A percentile compares a stretch with the other conserved stretches of the same genome.
These are phyloP conservation scores for Rhizophora mangle DNA, from an alignment of 345 rosid species.

Conservation along the genomic window DNA sequence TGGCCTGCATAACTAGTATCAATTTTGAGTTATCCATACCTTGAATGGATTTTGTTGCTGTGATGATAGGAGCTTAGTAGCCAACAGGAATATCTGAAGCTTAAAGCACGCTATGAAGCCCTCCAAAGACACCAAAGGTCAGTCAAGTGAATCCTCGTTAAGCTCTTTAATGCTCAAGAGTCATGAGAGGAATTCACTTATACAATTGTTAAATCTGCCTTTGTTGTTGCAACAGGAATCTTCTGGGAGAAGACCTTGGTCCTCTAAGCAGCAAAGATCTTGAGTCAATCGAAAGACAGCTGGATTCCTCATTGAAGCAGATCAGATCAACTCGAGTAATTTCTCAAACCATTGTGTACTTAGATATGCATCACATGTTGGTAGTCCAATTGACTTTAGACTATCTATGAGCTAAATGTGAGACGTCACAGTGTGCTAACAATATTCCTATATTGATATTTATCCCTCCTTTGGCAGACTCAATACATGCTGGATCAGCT, in stretches of 20 bases:
- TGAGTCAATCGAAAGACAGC: slow-evolving; percentile 91
- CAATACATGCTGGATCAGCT: slow-evolving; percentile 93
- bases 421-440: neutral
- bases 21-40: neutral
- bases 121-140: slow-evolving; percentile 83
- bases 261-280: slow-evolving; percentile 84
- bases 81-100: slow-evolving; percentile 90
- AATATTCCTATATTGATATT: neutral
- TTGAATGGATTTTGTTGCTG: slow-evolving; percentile 5
- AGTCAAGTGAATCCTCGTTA: neutral
- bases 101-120: slow-evolving; percentile 81
- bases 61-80: slow-evolving; percentile 67
- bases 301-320: slow-evolving; percentile 85
- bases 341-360: neutral
- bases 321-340: slow-evolving; percentile 79
- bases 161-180: neutral
- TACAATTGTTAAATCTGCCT: neutral
- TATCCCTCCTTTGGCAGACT: slow-evolving; percentile 42
- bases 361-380: too few species aligned
- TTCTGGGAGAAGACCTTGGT: slow-evolving; percentile 87
- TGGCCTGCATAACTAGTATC: too few species aligned
- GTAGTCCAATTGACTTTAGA: too few species aligned
- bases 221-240: slow-evolving; percentile 44
- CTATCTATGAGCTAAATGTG: too few species aligned
- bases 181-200: neutral